phyloP scores from a whole-genome alignment of 352 stramenopile species.

The Globisporangium spinosum region DNA sequence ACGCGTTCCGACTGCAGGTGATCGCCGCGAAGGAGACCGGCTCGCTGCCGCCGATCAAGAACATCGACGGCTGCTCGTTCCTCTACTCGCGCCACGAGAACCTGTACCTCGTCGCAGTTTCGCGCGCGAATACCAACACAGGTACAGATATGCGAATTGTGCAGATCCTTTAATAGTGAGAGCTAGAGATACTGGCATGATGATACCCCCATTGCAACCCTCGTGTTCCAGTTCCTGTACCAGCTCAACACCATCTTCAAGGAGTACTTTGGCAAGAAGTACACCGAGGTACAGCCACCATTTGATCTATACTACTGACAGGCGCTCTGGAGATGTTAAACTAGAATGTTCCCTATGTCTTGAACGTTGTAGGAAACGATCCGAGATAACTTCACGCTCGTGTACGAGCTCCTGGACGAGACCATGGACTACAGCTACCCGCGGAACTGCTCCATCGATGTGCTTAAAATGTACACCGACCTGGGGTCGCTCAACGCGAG shows the following conservation, averaged over 20 bases:
- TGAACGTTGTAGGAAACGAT: constrained; percentile 76
- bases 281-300: constrained; percentile 79
- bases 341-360: no score
- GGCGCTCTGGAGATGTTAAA: background rate
- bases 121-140: constrained; percentile 96
- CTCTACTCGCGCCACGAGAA: constrained; percentile 97
- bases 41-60: constrained; percentile 92
- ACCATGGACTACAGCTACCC: constrained; percentile 99
- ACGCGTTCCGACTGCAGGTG: constrained; percentile 81
- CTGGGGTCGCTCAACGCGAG: constrained; percentile 78
- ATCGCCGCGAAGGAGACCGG: constrained; percentile 96
- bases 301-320: background rate
- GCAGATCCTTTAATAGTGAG: no score
- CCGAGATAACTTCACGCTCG: constrained; percentile 97
- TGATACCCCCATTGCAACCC: constrained; percentile 26
- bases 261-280: constrained; percentile 96
- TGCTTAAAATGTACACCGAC: constrained; percentile 98
- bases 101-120: constrained; percentile 97
- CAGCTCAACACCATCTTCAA: constrained; percentile 96
- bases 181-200: background rate
- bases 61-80: constrained; percentile 97
- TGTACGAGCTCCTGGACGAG: constrained; percentile 99
- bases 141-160: constrained; percentile 19
- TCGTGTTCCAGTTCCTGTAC: constrained; percentile 97
- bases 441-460: constrained; percentile 97